phyloP scores from a whole-genome alignment of 495 filamentous ascomycete species.

The Xylaria longipes region DNA sequence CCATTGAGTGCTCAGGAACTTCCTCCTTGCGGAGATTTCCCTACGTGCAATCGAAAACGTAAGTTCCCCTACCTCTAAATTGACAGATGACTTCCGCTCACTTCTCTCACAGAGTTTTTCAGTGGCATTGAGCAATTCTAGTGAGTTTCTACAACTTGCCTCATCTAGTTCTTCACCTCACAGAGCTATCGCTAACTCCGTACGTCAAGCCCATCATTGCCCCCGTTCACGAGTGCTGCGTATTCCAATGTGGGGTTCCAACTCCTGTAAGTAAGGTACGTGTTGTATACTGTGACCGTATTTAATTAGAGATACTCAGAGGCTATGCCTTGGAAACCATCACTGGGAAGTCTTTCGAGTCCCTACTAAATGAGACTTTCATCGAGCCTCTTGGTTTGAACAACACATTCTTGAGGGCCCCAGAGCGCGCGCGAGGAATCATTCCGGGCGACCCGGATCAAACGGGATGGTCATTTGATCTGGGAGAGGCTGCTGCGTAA shows the following conservation, averaged over 20 bases:
- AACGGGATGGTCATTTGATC: constrained; percentile 45
- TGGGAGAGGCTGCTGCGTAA: constrained; percentile 48
- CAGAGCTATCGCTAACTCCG: not conserved
- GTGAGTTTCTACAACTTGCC: constrained; percentile 3
- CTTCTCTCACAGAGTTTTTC: constrained; percentile 46
- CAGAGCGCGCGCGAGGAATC: constrained; percentile 41
- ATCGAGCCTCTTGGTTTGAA: constrained; percentile 53
- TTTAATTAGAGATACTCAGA: constrained; percentile 9
- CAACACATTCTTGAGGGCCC: constrained; percentile 44
- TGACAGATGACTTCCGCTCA: constrained; percentile 1
- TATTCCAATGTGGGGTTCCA: constrained; percentile 53
- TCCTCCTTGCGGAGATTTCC: constrained; percentile 51
- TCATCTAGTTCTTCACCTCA: not conserved
- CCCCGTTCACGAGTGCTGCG: constrained; percentile 43
- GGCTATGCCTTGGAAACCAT: constrained; percentile 53
- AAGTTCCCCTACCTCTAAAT: constrained; percentile 19
- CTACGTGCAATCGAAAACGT: constrained; percentile 46
- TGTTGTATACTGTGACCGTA: not conserved
- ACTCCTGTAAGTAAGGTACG: constrained; percentile 38
- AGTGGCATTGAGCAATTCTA: constrained; percentile 41
- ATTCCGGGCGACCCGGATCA: constrained; percentile 42
- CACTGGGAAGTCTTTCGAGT: constrained; percentile 43
- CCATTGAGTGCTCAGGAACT: constrained; percentile 50
- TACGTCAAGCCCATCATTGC: constrained; percentile 40
- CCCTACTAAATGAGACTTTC: constrained; percentile 49